Evolutionary conservation across 2,329 filamentous ascomycete genomes (phyloP).

Genomic region (Diatrype stigma): DNA sequence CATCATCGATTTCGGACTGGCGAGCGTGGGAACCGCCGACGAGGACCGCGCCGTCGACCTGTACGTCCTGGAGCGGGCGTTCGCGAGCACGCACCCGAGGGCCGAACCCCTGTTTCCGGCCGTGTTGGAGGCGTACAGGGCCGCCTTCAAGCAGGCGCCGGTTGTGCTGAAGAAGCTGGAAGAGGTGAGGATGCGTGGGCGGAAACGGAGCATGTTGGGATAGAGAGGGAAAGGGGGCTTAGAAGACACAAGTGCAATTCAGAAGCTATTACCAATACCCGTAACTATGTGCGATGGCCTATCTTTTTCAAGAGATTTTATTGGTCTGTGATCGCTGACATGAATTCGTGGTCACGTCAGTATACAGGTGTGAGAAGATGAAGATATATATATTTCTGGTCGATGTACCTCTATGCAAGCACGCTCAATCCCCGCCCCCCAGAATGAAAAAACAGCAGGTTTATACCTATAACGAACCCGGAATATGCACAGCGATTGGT

Average conservation of each 20-base stretch:
- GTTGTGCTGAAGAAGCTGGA: constrained; percentile 77
- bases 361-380: too few species aligned
- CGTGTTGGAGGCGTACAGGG: constrained; percentile 69
- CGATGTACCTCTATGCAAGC: constrained; percentile 4
- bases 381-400: constrained; percentile 12
- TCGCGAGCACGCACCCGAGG: constrained; percentile 88
- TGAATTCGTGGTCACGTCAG: too few species aligned
- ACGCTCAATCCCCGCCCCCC: background rate
- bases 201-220: constrained; percentile 96
- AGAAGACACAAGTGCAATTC: constrained; percentile 5
- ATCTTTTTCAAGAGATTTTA: too few species aligned
- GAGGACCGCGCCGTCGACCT: constrained; percentile 95
- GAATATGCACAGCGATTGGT: background rate
- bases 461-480: background rate
- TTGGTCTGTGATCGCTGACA: too few species aligned
- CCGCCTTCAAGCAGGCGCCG: constrained; percentile 69
- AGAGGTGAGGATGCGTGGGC: constrained; percentile 86
- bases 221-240: constrained; percentile 36
- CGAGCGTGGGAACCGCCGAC: constrained; percentile 73
- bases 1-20: constrained; percentile 91
- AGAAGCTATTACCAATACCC: too few species aligned
- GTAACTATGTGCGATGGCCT: too few species aligned
- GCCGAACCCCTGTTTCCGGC: constrained; percentile 73
- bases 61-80: constrained; percentile 92
- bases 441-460: background rate